Evolutionary conservation across 805 yeast species (phyloP).

Genomic region (Ogataea trehalophila): DNA sequence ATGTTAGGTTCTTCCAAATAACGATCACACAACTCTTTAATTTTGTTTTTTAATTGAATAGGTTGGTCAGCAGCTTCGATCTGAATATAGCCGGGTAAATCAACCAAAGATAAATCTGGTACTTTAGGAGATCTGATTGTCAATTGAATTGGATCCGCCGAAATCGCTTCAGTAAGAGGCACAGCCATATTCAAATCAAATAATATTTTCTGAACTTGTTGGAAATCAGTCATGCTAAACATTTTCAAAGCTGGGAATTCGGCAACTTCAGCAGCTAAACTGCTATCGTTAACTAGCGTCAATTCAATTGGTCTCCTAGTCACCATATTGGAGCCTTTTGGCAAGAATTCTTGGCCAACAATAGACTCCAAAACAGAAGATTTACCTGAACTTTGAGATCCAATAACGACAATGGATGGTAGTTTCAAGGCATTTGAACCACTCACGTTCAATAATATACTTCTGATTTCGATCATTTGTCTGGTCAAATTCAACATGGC

Average conservation of each 20-base stretch:
- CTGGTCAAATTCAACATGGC: constrained; percentile 87
- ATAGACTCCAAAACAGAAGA: constrained; percentile 93
- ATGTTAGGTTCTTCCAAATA: constrained; percentile 90
- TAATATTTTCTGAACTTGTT: constrained; percentile 81
- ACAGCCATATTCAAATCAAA: constrained; percentile 90
- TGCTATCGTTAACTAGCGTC: constrained; percentile 85
- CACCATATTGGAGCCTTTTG: constrained; percentile 97
- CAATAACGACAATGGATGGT: constrained; percentile 95
- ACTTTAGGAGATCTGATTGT: constrained; percentile 86
- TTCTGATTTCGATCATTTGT: constrained; percentile 95
- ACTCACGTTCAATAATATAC: constrained; percentile 70
- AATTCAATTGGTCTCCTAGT: constrained; percentile 96
- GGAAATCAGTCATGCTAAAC: constrained; percentile 79
- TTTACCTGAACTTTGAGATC: constrained; percentile 96
- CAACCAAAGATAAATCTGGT: constrained; percentile 91
- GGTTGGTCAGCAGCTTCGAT: constrained; percentile 98
- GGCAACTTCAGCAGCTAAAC: constrained; percentile 72
- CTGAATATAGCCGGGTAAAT: constrained; percentile 96
- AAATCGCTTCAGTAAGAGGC: constrained; percentile 77
- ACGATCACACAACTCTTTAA: constrained; percentile 73
- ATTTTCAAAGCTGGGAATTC: constrained; percentile 89
- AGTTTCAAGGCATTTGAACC: constrained; percentile 68
- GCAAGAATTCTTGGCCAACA: constrained; percentile 96
- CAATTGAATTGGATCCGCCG: constrained; percentile 90
- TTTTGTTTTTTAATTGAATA: constrained; percentile 68